Evolutionary conservation across 2,329 filamentous ascomycete genomes (phyloP).

Genomic region (Monosporascus sp.): DNA sequence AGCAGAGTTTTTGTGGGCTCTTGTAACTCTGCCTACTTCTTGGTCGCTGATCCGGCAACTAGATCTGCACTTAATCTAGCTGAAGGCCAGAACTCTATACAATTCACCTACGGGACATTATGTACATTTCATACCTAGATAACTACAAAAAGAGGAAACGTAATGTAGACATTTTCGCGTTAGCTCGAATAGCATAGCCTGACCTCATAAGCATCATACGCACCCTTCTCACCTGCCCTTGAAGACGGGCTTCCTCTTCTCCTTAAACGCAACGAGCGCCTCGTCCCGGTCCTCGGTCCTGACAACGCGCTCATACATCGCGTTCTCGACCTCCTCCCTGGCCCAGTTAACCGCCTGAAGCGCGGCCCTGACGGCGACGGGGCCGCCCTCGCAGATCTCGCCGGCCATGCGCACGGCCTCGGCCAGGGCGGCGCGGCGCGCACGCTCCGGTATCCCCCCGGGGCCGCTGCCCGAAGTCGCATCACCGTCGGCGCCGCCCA

Average conservation of each 20-base stretch:
- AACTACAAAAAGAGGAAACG: no score
- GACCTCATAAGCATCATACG: neutral
- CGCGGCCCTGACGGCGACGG: constrained; percentile 74
- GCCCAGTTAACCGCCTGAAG: constrained; percentile 72
- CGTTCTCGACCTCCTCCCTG: constrained; percentile 74
- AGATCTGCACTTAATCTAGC: no score
- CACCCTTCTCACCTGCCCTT: constrained; percentile 38
- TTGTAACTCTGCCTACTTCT: no score
- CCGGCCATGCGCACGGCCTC: constrained; percentile 74
- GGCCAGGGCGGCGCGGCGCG: constrained; percentile 63
- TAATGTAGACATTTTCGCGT: no score
- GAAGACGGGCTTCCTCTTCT: constrained; percentile 58
- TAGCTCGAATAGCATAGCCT: no score
- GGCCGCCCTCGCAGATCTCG: constrained; percentile 87
- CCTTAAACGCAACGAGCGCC: constrained; percentile 76
- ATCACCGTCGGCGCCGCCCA: constrained; percentile 31
- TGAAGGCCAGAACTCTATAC: no score
- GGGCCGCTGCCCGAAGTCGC: constrained; percentile 29
- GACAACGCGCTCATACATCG: constrained; percentile 79
- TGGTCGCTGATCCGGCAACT: no score
- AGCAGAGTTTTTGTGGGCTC: no score
- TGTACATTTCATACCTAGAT: no score
- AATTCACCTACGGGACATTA: no score
- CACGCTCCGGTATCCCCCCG: constrained; percentile 45
- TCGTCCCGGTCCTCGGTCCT: constrained; percentile 82